These are phyloP conservation scores for Liquidambar formosana DNA, from an alignment of 164 flowering plant genomes.

Conservation along the genomic window DNA sequence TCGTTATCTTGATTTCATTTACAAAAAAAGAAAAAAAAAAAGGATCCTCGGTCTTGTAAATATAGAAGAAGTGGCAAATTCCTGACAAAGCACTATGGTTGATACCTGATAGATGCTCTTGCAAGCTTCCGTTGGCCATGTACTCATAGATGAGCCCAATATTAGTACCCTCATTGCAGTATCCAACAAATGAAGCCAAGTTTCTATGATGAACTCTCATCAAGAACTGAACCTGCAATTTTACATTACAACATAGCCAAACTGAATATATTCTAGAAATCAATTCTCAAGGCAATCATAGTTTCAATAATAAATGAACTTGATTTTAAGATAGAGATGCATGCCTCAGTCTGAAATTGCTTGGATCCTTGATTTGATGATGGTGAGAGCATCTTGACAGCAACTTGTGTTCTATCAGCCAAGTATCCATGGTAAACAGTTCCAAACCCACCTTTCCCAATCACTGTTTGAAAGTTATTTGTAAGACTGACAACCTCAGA, in stretches of 20 bases:
- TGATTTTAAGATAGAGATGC: too few relatives aligned
- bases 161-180: slow-evolving; percentile 27
- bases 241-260: neutral
- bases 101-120: slow-evolving; percentile 28
- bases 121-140: slow-evolving; percentile 32
- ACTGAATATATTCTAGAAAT: too few relatives aligned
- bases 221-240: slow-evolving; percentile 28
- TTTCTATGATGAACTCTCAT: slow-evolving; percentile 27
- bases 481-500: too few relatives aligned
- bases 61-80: neutral
- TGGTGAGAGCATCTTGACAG: slow-evolving; percentile 34
- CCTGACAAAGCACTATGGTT: too few relatives aligned
- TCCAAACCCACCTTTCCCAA: slow-evolving; percentile 58
- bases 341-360: slow-evolving; percentile 31
- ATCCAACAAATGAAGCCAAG: slow-evolving; percentile 30
- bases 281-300: too few relatives aligned
- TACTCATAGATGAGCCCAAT: slow-evolving; percentile 33
- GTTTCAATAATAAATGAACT: too few relatives aligned
- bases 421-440: too few relatives aligned
- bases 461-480: too few relatives aligned
- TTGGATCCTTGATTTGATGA: too few relatives aligned
- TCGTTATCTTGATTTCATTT: too few relatives aligned
- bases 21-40: neutral
- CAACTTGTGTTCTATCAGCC: slow-evolving; percentile 36
- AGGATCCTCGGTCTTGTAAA: too few relatives aligned